A percentile compares a stretch with the other conserved stretches of the same genome.
These are phyloP conservation scores for Daedaleopsis sinensis DNA, from an alignment of 768 basidiomycete species.

Conservation along the genomic window DNA sequence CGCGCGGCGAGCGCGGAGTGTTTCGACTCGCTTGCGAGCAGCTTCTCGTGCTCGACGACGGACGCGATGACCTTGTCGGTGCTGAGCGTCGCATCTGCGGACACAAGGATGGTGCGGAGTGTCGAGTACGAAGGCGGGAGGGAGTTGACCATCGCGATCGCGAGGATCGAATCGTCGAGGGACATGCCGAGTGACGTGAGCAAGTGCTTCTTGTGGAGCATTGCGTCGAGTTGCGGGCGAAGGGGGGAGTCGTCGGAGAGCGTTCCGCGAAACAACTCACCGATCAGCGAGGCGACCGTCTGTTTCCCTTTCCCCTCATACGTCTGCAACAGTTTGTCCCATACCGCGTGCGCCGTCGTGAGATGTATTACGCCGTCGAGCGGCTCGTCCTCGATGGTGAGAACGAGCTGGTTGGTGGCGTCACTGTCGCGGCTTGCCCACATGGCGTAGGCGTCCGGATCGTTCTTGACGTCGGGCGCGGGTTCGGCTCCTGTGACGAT, in stretches of 20 bases:
- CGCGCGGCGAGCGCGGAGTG: slow-evolving; percentile 4
- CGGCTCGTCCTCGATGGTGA: slow-evolving; percentile 29
- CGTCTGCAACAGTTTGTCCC: slow-evolving; percentile 22
- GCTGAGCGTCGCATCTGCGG: not conserved
- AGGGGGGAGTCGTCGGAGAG: slow-evolving; percentile 22
- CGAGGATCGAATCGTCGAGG: slow-evolving; percentile 25
- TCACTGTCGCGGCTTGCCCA: slow-evolving; percentile 10
- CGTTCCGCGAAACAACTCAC: slow-evolving; percentile 26
- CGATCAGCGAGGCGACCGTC: slow-evolving; percentile 27
- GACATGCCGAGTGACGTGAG: slow-evolving; percentile 19
- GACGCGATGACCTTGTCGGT: slow-evolving; percentile 12
- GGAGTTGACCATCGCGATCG: slow-evolving; percentile 26
- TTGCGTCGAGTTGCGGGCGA: slow-evolving; percentile 26
- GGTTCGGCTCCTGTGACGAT: too few relatives aligned
- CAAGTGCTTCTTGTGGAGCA: slow-evolving; percentile 19
- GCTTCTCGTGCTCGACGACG: slow-evolving; percentile 21
- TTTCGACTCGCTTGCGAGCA: not conserved
- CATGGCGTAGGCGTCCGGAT: too few relatives aligned
- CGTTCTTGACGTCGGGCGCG: too few relatives aligned
- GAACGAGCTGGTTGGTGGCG: slow-evolving; percentile 25
- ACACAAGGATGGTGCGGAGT: slow-evolving; percentile 27
- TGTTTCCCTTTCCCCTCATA: slow-evolving; percentile 30
- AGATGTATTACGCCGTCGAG: slow-evolving; percentile 24
- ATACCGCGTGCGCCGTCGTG: slow-evolving; percentile 17
- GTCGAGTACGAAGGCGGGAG: slow-evolving; percentile 26